phyloP scores from a whole-genome alignment of 1,139 yeast genomes.

The Groenewaldozyma auringiensis region DNA sequence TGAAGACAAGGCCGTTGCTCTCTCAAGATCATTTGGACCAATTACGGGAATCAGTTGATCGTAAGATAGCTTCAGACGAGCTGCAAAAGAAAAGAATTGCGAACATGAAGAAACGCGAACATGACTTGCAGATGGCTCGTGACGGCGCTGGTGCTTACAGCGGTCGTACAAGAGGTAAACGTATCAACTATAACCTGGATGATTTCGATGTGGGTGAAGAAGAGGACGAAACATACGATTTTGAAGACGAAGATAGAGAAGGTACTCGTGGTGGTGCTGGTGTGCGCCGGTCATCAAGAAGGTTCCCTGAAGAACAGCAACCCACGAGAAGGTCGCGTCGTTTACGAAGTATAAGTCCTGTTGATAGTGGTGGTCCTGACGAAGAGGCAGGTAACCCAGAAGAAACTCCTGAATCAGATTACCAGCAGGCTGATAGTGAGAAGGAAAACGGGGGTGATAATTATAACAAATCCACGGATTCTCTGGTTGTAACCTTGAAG shows the following conservation, averaged over 20 bases:
- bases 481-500: not conserved
- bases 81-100: slow-evolving; percentile 24
- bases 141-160: slow-evolving; percentile 28
- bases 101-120: slow-evolving; percentile 18
- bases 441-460: not conserved
- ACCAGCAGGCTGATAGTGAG: not conserved
- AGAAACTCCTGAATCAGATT: slow-evolving; percentile 1
- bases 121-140: slow-evolving; percentile 20
- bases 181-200: slow-evolving; percentile 30
- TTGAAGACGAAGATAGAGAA: slow-evolving; percentile 4
- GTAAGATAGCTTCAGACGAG: slow-evolving; percentile 15
- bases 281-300: not conserved
- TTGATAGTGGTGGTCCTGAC: slow-evolving; percentile 20
- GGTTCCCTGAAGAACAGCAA: not conserved
- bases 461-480: not conserved
- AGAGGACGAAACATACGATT: slow-evolving; percentile 12
- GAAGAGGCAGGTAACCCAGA: slow-evolving; percentile 11
- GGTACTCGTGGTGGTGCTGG: not conserved
- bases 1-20: slow-evolving; percentile 1
- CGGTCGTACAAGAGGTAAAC: slow-evolving; percentile 32
- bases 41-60: not conserved
- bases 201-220: slow-evolving; percentile 12
- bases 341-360: slow-evolving; percentile 6
- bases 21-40: not conserved
- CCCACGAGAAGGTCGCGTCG: not conserved